Conservation (phyloP, 176 grass and related monocot genomes). For the Oropetium thomaeum region DNA sequence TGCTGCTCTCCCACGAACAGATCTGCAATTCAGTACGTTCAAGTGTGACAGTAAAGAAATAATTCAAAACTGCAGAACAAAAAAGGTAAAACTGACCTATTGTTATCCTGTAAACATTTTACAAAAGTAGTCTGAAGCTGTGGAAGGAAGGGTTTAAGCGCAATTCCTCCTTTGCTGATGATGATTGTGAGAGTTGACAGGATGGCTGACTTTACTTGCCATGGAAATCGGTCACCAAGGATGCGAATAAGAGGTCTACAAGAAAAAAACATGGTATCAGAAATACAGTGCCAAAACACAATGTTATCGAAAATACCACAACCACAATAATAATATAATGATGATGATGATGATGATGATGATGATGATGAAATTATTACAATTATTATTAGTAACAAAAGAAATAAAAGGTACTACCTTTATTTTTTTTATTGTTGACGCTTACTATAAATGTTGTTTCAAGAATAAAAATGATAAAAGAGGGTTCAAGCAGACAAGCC, state of each 20-base stretch:
- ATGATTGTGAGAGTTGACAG: constrained; percentile 92
- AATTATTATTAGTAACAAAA: too few species aligned
- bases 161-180: constrained; percentile 90
- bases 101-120: constrained; percentile 85
- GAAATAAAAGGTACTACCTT: too few species aligned
- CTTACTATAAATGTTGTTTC: too few species aligned
- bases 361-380: too few species aligned
- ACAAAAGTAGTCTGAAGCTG: constrained; percentile 96
- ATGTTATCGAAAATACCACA: not conserved
- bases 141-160: constrained; percentile 96
- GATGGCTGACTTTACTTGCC: constrained; percentile 99
- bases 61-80: constrained; percentile 1
- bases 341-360: too few species aligned
- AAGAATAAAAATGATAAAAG: too few species aligned
- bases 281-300: not conserved
- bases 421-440: too few species aligned
- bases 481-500: too few species aligned
- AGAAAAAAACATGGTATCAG: constrained; percentile 23
- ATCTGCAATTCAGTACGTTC: constrained; percentile 42
- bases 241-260: constrained; percentile 91
- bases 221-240: constrained; percentile 88
- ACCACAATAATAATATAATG: too few species aligned
- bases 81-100: constrained; percentile 50
- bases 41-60: not conserved
- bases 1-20: constrained; percentile 81